Base-by-base conservation (phyloP, 305 asterid species). In the Solanum aculeatissimum region DNA sequence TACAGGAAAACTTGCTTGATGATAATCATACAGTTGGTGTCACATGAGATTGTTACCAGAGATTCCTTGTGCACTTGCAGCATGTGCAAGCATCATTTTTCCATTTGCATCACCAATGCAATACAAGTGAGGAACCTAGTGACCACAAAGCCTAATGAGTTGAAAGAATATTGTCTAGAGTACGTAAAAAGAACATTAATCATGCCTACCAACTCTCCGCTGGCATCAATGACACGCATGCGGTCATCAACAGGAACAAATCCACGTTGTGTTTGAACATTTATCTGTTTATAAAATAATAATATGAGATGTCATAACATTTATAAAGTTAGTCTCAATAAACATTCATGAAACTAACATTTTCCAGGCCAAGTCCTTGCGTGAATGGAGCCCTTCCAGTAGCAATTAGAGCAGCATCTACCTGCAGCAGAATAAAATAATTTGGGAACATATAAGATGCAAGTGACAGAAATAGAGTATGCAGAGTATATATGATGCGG, bases 91-190 rank as follows among this genome's bases (percentile, higher is more conserved):
- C 99, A 97, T 97, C 98, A 97, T 83, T 90, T 92, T 97, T 43
- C 99, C 99, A 91, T 97, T 97, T 84, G 99, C 99, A 92, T 97
- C 99, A 86, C 98, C 98, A 81, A 97, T 95, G 90, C 99, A 97
- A 86, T 92, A 97, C 89, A 97, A 88, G 86, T 97, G 95, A 68
- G 98, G 98, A 84, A 95, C 98, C 99, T 97, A 87, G 82, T 40
- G 72, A 83, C 83, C 82, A 90, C 57, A 62, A 85, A 75, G 29
- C 82, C n/a, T 3, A 63, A 81, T 78, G 82, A 77, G 66, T 84
- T 84, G 84, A 81, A 80, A 81, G 69, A 60, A 62, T 51, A 87
- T 35, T 42, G 80, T 42, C 63, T 78, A n/a, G 58, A 60, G 71
- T 84, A 55, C 66, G 80, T 72, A 84, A 23, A 86, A n/a, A 83